Evolutionary conservation across 192 early-diverging fungal species (phyloP), one percentile per base, ranked within the genome.

Genomic region (Mortierella alpina): DNA sequence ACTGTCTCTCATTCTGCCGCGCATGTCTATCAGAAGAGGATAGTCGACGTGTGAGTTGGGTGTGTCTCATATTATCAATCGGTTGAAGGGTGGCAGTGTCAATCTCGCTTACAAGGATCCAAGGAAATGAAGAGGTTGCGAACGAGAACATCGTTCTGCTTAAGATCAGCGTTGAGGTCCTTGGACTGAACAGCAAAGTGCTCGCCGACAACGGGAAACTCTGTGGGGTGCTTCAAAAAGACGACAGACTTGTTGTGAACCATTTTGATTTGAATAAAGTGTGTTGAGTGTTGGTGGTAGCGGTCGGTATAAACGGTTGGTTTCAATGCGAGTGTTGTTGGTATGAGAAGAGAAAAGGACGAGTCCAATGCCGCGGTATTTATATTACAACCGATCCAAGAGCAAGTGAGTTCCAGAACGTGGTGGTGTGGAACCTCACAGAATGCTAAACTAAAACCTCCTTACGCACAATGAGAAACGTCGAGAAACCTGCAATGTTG

Each of bases 71-170:
- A 14, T 85, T 70, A 45, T 63, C 52, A 44, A 89, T n/a, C 4
- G 62, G 70, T 72, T 6, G 83, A 75, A 55, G 17, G 7, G 13
- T 46, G 14, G 0, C 42, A 31, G 6, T 20, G 42, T 83, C 73
- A 48, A 89, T 48, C 9, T 63, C 8, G 87, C 91, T 93, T 91
- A 79, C 95, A 95, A 40, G 93, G 94, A 83, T 95, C 93, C 15
- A 95, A 80, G 9, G 92, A 94, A 18, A 95, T 77, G 67, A 83
- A 91, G 31, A 90, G 84, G 49, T 86, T 87, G 58, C 92, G 91
- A 17, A 95, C 56, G 40, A 95, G 56, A 46, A 87, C 73, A 54
- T 90, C 83, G 7, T 74, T 82, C 14, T 85, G 76, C 47, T 78
- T 69, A 7, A 92, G 63, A 17, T 85, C 83, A 18, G 83, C 68